Percentiles rank a stretch among this genome's conserved stretches.
Evolutionary conservation across 768 basidiomycete genomes (phyloP).

Genomic region (Sporobolomyces pararoseus): DNA sequence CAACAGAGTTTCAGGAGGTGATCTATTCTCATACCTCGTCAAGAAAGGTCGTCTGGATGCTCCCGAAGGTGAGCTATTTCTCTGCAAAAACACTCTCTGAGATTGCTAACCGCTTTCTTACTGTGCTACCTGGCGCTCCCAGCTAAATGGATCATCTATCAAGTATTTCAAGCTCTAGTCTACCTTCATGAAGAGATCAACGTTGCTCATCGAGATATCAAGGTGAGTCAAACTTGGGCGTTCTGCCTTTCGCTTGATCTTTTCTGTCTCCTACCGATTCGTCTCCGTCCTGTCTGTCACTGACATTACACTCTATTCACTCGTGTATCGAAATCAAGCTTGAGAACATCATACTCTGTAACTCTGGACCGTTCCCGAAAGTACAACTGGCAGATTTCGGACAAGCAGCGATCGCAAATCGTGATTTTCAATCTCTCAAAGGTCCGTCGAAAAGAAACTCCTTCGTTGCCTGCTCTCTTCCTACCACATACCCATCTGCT

Average conservation of each 20-base stretch:
- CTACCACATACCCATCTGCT: no score
- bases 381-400: conserved; percentile 26
- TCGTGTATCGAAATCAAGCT: not conserved
- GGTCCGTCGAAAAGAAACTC: conserved; percentile 1
- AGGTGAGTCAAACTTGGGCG: not conserved
- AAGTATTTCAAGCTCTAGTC: conserved; percentile 25
- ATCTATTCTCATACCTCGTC: conserved; percentile 37
- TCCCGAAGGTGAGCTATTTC: conserved; percentile 19
- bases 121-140: not conserved
- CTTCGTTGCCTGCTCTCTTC: no score
- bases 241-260: not conserved
- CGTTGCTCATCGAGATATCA: conserved; percentile 31
- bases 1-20: conserved; percentile 37
- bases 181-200: conserved; percentile 29
- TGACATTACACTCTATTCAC: not conserved
- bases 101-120: not conserved
- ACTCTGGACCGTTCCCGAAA: conserved; percentile 14
- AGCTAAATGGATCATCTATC: conserved; percentile 33
- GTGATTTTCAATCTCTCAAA: conserved; percentile 12
- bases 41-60: conserved; percentile 18
- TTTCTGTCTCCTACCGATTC: not conserved
- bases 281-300: no score
- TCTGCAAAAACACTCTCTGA: no score
- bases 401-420: conserved; percentile 1
- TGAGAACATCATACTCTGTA: conserved; percentile 20